phyloP scores from a whole-genome alignment of 1,139 yeast genomes.

The Candida mesenterica region DNA sequence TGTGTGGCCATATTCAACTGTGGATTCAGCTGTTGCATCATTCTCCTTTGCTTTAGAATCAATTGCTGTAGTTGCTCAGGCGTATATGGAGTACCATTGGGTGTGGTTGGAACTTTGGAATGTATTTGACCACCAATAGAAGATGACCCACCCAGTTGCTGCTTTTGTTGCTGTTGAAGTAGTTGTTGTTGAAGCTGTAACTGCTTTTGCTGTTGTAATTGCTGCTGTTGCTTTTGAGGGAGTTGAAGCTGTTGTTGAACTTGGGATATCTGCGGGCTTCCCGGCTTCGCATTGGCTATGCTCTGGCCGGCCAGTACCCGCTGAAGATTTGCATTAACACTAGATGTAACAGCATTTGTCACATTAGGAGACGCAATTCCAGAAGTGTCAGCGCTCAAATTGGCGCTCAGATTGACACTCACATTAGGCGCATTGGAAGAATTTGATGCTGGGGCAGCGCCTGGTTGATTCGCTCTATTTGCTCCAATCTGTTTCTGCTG shows the following conservation, averaged over 20 bases:
- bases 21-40: constrained; percentile 41
- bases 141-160: constrained; percentile 3
- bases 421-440: not conserved
- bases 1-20: constrained; percentile 9
- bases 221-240: constrained; percentile 4
- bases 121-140: constrained; percentile 5
- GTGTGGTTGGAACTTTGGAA: constrained; percentile 40
- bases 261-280: not conserved
- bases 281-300: not conserved
- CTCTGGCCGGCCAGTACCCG: not conserved
- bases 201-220: constrained; percentile 3
- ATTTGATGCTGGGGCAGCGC: not conserved
- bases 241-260: constrained; percentile 2
- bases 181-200: constrained; percentile 2
- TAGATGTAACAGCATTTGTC: too few relatives aligned
- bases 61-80: constrained; percentile 56
- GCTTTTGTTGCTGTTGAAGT: constrained; percentile 5
- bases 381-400: not conserved
- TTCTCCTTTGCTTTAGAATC: constrained; percentile 50
- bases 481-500: constrained; percentile 22
- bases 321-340: not conserved
- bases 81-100: constrained; percentile 54
- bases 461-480: not conserved
- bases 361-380: not conserved
- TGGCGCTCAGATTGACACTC: not conserved